These are phyloP conservation scores for Dipteronia dyeriana DNA, from an alignment of 345 rosid species.

Conservation along the genomic window DNA sequence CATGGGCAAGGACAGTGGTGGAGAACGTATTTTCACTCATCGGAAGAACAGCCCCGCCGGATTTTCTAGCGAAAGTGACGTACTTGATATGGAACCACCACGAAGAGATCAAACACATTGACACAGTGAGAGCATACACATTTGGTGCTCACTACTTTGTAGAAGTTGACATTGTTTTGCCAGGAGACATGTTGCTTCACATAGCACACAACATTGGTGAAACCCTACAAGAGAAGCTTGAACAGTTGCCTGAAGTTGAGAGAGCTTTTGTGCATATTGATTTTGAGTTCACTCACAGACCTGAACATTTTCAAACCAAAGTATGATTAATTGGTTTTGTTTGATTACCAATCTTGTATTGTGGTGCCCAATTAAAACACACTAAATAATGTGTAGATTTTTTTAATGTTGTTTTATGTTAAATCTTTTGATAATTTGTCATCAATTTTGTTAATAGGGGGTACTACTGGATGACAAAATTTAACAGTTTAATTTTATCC, in stretches of 20 bases:
- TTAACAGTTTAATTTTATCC: no score
- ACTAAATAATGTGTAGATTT: background rate
- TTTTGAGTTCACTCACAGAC: conserved; percentile 76
- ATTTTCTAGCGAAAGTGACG: conserved; percentile 72
- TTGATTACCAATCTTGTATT: background rate
- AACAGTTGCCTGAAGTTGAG: conserved; percentile 75
- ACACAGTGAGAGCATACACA: conserved; percentile 82
- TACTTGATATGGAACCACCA: conserved; percentile 84
- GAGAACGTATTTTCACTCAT: conserved; percentile 71
- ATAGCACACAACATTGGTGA: conserved; percentile 85
- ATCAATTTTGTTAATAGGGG: background rate
- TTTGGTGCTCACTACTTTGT: conserved; percentile 83
- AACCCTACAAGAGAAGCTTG: conserved; percentile 83
- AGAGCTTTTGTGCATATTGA: conserved; percentile 87
- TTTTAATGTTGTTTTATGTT: background rate
- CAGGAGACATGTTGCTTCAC: conserved; percentile 62
- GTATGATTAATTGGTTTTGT: conserved; percentile 9
- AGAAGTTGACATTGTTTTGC: conserved; percentile 80
- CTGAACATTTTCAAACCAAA: conserved; percentile 61
- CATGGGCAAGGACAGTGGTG: conserved; percentile 76
- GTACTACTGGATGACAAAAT: no score
- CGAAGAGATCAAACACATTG: conserved; percentile 69
- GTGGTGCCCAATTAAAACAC: background rate
- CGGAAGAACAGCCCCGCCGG: conserved; percentile 82
- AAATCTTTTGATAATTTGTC: background rate